A percentile compares a stretch with the other conserved stretches of the same genome.
Evolutionary conservation across 495 filamentous ascomycete genomes (phyloP).

Genomic region (Neurospora africana): DNA sequence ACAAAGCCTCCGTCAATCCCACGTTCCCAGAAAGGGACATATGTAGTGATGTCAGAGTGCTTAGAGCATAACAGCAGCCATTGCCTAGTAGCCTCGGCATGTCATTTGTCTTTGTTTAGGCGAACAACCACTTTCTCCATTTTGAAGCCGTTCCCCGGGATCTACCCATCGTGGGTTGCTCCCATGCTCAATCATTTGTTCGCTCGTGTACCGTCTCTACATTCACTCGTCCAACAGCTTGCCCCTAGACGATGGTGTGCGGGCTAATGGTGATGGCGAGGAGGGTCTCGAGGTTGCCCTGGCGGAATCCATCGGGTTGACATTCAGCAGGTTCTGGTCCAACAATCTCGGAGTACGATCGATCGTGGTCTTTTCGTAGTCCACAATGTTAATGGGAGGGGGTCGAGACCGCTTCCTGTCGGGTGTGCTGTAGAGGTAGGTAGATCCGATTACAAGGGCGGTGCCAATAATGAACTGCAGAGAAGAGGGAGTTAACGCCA

Average conservation of each 20-base stretch:
- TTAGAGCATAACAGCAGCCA: background rate
- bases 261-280: constrained; percentile 53
- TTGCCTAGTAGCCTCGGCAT: background rate
- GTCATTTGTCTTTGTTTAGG: background rate
- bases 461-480: constrained; percentile 72
- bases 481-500: constrained; percentile 5
- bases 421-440: constrained; percentile 67
- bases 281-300: constrained; percentile 56
- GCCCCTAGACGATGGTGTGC: constrained; percentile 31
- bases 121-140: background rate
- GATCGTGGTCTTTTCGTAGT: constrained; percentile 62
- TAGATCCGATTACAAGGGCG: constrained; percentile 62
- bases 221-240: constrained; percentile 30
- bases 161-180: background rate
- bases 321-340: constrained; percentile 21
- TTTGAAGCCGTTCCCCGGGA: background rate
- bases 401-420: constrained; percentile 48
- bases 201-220: background rate
- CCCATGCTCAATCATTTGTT: background rate
- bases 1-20: background rate
- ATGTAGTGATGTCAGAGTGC: background rate
- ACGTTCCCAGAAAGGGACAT: background rate
- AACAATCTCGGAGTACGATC: constrained; percentile 29
- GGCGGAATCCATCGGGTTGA: constrained; percentile 35
- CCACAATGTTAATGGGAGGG: constrained; percentile 63